These are phyloP conservation scores for Colletotrichum tofieldiae DNA, from an alignment of 2,329 filamentous ascomycete genomes.

Conservation along the genomic window DNA sequence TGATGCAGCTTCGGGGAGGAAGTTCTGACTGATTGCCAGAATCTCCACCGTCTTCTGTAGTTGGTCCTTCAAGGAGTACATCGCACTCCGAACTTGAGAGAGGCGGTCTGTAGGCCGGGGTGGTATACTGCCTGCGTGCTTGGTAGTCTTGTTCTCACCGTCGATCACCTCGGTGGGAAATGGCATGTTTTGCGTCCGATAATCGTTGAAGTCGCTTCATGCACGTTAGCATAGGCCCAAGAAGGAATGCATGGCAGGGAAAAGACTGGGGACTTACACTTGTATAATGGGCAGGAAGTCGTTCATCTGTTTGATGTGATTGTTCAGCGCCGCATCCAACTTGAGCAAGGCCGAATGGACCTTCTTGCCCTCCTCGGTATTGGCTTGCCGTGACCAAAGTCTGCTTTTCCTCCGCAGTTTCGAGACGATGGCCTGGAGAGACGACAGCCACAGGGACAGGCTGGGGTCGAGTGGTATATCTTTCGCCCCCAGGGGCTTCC, in stretches of 20 bases:
- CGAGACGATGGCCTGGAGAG: conserved; percentile 43
- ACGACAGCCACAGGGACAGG: conserved; percentile 45
- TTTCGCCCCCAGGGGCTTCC: neutral
- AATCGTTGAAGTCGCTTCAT: conserved; percentile 47
- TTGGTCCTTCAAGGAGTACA: conserved; percentile 47
- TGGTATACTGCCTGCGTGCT: neutral
- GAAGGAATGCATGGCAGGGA: neutral
- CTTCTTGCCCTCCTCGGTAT: neutral
- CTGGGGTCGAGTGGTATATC: conserved; percentile 46
- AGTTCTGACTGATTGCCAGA: conserved; percentile 31
- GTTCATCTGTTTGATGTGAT: conserved; percentile 43
- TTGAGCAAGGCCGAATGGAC: conserved; percentile 6
- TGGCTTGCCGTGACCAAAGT: neutral
- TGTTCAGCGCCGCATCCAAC: conserved; percentile 27
- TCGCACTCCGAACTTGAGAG: conserved; percentile 43
- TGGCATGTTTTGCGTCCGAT: conserved; percentile 29
- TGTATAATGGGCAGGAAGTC: conserved; percentile 45
- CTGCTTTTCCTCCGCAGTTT: conserved; percentile 30
- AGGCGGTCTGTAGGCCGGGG: conserved; percentile 18
- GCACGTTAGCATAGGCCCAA: neutral
- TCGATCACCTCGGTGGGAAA: neutral
- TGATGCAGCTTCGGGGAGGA: conserved; percentile 6
- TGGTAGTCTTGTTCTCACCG: neutral
- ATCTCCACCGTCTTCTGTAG: conserved; percentile 44
- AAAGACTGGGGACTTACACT: conserved; percentile 40